A percentile compares a stretch with the other conserved stretches of the same genome.
Evolutionary conservation across 768 basidiomycete genomes (phyloP).

Genomic region (Xerocomellus chrysenteron): DNA sequence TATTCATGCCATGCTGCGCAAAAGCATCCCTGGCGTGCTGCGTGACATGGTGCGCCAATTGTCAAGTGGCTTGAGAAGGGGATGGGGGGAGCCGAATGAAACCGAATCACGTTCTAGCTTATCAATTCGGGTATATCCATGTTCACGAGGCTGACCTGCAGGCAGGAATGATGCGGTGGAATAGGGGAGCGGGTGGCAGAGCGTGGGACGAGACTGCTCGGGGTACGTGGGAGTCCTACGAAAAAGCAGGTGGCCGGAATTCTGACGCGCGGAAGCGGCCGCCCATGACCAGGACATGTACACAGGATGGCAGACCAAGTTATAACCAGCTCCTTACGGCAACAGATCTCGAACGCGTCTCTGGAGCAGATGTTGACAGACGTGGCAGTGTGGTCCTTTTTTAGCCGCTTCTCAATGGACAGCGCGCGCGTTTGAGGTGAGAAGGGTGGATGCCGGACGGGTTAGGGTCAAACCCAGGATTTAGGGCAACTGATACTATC

Average conservation of each 20-base stretch:
- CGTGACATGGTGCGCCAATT: not conserved
- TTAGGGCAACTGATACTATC: slow-evolving; percentile 17
- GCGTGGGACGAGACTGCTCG: slow-evolving; percentile 1
- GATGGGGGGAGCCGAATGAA: not conserved
- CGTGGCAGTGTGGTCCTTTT: slow-evolving; percentile 4
- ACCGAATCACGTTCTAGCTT: slow-evolving; percentile 14
- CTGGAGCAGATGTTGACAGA: slow-evolving; percentile 1
- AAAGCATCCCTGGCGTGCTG: not conserved
- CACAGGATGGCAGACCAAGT: slow-evolving; percentile 19
- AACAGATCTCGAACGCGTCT: slow-evolving; percentile 1
- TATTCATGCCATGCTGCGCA: not conserved
- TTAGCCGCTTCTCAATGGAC: not conserved
- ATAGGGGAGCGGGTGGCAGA: slow-evolving; percentile 13
- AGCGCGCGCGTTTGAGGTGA: not conserved
- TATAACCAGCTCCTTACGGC: not conserved
- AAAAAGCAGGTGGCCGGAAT: slow-evolving; percentile 2
- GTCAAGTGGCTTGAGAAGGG: not conserved
- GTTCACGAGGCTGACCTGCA: slow-evolving; percentile 13
- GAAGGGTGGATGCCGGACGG: not conserved
- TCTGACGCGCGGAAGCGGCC: slow-evolving; percentile 16
- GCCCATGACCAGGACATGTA: slow-evolving; percentile 5
- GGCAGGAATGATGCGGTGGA: slow-evolving; percentile 6
- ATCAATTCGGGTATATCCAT: slow-evolving; percentile 24
- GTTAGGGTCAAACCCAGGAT: slow-evolving; percentile 23
- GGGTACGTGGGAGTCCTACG: slow-evolving; percentile 1